Conservation (phyloP, 192 early-diverging fungal genomes). For the Radiomyces spectabilis region DNA sequence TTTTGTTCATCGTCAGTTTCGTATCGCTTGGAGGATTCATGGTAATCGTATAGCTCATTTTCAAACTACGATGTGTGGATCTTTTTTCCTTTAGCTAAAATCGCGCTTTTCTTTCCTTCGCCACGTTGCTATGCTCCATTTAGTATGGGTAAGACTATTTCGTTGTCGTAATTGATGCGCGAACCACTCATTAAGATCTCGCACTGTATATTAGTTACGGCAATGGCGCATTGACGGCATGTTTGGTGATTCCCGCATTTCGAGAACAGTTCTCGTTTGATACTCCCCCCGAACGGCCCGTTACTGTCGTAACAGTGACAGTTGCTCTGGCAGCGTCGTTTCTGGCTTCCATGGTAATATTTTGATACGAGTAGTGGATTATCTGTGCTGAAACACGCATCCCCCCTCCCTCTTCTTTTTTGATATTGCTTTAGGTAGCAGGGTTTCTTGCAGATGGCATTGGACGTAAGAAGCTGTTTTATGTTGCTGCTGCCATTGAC, state of each 20-base stretch:
- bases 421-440: constrained; percentile 41
- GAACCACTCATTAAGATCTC: neutral
- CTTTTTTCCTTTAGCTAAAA: neutral
- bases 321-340: constrained; percentile 26
- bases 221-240: constrained; percentile 11
- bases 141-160: constrained; percentile 15
- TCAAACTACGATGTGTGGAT: neutral
- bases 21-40: constrained; percentile 21
- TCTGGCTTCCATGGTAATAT: constrained; percentile 53
- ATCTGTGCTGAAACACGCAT: constrained; percentile 21
- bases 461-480: constrained; percentile 36
- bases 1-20: neutral
- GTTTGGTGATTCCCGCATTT: constrained; percentile 14
- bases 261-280: neutral
- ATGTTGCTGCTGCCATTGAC: constrained; percentile 35
- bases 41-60: constrained; percentile 2
- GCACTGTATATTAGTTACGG: constrained; percentile 10
- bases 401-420: constrained; percentile 48
- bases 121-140: neutral
- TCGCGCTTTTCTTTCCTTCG: constrained; percentile 1
- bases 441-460: constrained; percentile 40
- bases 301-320: neutral
- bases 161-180: neutral
- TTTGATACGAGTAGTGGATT: constrained; percentile 65
- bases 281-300: neutral